phyloP scores from a whole-genome alignment of 2,329 filamentous ascomycete genomes.

The Trichoderma koningii region DNA sequence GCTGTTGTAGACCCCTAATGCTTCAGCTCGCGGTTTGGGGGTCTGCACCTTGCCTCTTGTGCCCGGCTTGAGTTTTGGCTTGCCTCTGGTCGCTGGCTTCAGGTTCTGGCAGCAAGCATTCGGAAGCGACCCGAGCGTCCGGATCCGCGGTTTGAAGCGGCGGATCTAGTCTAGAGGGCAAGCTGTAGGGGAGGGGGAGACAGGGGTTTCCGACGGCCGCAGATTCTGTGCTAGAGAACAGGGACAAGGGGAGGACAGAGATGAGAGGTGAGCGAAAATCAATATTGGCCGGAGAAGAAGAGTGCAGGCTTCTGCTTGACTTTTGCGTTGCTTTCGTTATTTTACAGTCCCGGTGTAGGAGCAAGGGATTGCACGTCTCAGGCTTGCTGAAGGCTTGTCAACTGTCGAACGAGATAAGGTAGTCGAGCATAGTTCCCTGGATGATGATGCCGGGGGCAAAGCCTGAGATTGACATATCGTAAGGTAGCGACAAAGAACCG shows the following conservation, averaged over 20 bases:
- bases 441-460: background rate
- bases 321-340: background rate
- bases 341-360: too few species aligned
- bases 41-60: background rate
- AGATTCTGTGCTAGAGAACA: background rate
- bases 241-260: background rate
- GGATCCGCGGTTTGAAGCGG: conserved; percentile 27
- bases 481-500: background rate
- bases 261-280: background rate
- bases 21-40: background rate
- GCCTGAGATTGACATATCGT: background rate
- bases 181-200: background rate
- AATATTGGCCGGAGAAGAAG: background rate
- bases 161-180: background rate
- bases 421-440: background rate
- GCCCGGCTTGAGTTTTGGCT: background rate
- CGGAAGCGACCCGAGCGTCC: conserved; percentile 21
- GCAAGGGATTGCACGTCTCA: too few species aligned
- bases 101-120: background rate
- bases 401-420: too few species aligned
- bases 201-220: conserved; percentile 27
- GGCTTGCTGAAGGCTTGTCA: too few species aligned
- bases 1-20: too few species aligned
- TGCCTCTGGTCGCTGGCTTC: background rate
- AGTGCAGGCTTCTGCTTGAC: background rate